A percentile compares a stretch with the other conserved stretches of the same genome.
These are phyloP conservation scores for Phaffia australis DNA, from an alignment of 768 basidiomycete species.

Conservation along the genomic window DNA sequence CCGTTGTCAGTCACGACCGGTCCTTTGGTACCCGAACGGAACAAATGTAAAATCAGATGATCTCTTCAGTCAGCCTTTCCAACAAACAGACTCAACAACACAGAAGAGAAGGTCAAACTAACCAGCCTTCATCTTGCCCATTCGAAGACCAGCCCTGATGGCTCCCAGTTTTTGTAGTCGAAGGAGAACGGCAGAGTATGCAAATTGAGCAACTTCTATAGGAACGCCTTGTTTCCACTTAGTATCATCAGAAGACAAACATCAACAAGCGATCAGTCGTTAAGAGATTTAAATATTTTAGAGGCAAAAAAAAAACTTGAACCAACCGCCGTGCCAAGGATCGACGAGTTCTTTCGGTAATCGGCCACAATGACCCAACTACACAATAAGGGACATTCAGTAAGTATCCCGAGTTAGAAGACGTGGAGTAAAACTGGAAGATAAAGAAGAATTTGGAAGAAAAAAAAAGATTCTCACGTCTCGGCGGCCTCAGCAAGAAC, in stretches of 20 bases:
- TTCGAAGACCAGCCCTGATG: constrained; percentile 58
- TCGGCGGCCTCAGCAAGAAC: constrained; percentile 91
- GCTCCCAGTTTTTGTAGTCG: constrained; percentile 33
- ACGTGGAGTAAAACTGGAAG: background rate
- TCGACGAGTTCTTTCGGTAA: constrained; percentile 79
- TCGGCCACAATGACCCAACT: constrained; percentile 90
- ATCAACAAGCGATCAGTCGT: background rate
- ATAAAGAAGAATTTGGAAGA: constrained; percentile 12
- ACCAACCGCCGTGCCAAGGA: constrained; percentile 71
- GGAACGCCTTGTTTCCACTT: constrained; percentile 84
- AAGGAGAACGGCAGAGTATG: constrained; percentile 51
- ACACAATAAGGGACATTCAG: constrained; percentile 14
- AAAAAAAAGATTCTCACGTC: constrained; percentile 47
- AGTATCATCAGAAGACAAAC: constrained; percentile 3
- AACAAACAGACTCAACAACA: background rate
- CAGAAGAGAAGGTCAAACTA: background rate
- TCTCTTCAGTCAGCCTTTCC: background rate
- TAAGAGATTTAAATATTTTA: background rate
- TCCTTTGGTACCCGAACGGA: constrained; percentile 34
- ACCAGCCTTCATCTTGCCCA: constrained; percentile 59
- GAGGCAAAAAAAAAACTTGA: background rate
- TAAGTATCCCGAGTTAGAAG: background rate
- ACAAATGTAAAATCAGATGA: background rate
- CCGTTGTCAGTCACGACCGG: constrained; percentile 96
- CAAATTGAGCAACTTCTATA: constrained; percentile 93